Evolutionary conservation across 2,329 filamentous ascomycete species (phyloP).

Genomic region (Pseudogymnoascus sp.): DNA sequence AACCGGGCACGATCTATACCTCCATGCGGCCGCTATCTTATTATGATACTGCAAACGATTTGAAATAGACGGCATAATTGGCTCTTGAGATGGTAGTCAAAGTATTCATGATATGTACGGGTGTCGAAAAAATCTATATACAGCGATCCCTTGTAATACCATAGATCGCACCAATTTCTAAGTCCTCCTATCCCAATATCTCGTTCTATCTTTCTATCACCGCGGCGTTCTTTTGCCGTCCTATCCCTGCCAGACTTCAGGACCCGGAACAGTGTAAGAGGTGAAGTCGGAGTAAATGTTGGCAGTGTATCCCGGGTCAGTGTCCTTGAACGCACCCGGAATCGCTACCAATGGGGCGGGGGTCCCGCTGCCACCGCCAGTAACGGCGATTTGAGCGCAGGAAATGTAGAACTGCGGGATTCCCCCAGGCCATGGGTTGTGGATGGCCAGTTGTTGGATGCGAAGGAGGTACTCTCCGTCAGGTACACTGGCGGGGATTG

Average conservation of each 20-base stretch:
- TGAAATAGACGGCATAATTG: background rate
- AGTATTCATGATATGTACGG: background rate
- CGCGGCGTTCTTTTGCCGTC: background rate
- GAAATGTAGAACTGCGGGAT: constrained; percentile 25
- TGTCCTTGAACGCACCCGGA: constrained; percentile 8
- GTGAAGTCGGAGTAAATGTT: constrained; percentile 18
- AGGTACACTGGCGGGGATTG: constrained; percentile 21
- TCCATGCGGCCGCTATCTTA: background rate
- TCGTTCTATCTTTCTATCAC: background rate
- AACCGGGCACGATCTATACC: background rate
- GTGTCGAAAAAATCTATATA: constrained; percentile 1
- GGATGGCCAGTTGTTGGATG: constrained; percentile 24
- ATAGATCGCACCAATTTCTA: background rate
- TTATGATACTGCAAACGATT: background rate
- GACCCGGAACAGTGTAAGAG: constrained; percentile 16
- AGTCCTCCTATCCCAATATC: background rate
- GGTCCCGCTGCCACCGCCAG: constrained; percentile 12
- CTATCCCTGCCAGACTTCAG: constrained; percentile 11
- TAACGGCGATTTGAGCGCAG: constrained; percentile 26
- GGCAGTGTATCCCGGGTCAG: constrained; percentile 14
- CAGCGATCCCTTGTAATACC: background rate
- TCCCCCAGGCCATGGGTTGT: constrained; percentile 16
- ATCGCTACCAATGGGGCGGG: constrained; percentile 11
- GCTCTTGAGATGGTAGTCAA: background rate
- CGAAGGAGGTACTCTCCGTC: constrained; percentile 24